Evolutionary conservation across 2,329 filamentous ascomycete genomes (phyloP).

Genomic region (Aciculosporium take): DNA sequence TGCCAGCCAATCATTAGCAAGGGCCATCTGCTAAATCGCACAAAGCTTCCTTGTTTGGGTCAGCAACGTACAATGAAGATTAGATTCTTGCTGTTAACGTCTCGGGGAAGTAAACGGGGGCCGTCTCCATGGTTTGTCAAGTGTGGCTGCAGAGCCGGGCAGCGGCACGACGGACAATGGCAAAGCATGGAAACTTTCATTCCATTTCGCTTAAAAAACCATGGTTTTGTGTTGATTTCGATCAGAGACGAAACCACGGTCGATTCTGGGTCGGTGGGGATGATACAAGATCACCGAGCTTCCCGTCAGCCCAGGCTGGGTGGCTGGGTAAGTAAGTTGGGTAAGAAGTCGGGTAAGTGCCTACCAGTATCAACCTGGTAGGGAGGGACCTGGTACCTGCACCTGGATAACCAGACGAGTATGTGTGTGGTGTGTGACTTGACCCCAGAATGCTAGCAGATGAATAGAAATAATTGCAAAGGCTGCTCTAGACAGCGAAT

Average conservation of each 20-base stretch:
- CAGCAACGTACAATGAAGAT: constrained; percentile 8
- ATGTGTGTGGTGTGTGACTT: no score
- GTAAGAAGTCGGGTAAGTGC: no score
- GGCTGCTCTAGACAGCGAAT: no score
- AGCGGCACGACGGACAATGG: constrained; percentile 1
- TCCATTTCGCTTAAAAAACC: not conserved
- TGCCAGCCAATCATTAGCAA: not conserved
- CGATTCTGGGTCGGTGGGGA: not conserved
- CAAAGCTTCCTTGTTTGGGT: not conserved
- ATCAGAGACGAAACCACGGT: not conserved
- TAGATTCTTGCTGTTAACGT: constrained; percentile 2
- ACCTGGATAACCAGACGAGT: no score
- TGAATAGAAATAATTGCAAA: no score
- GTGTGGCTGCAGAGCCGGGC: not conserved
- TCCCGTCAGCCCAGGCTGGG: not conserved
- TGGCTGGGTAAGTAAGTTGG: no score
- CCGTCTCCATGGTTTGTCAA: not conserved
- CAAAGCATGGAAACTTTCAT: not conserved
- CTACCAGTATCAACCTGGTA: no score
- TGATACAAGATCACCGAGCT: no score
- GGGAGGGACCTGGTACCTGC: not conserved
- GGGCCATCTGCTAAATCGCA: not conserved
- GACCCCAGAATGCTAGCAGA: no score
- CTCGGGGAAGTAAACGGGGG: constrained; percentile 1
- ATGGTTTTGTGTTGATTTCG: not conserved